Conservation (phyloP, 306 rosid genomes). For the Potentilla sterilis region DNA sequence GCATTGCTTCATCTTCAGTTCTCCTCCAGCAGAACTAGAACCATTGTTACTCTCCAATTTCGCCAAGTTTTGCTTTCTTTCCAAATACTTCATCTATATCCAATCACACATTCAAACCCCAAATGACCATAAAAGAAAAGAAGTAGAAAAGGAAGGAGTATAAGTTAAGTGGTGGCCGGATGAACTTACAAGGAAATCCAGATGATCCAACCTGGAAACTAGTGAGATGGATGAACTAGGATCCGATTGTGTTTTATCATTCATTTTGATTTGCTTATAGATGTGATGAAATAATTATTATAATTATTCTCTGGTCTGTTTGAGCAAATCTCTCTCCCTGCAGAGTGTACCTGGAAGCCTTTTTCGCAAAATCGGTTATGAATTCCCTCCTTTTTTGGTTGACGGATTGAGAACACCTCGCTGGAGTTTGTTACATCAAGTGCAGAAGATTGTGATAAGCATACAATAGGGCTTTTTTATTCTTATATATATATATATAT, state of each 20-base stretch:
- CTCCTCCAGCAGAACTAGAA: constrained; percentile 1
- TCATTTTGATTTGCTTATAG: constrained; percentile 29
- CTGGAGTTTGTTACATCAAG: constrained; percentile 44
- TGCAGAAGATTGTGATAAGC: constrained; percentile 15
- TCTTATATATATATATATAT: no score
- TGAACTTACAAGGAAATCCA: constrained; percentile 58
- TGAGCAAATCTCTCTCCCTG: background rate
- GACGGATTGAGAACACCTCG: constrained; percentile 26
- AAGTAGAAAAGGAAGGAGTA: background rate
- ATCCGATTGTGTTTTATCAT: constrained; percentile 26
- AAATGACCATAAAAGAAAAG: background rate
- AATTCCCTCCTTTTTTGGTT: constrained; percentile 35
- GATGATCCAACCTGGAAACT: constrained; percentile 67
- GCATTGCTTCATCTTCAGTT: constrained; percentile 22
- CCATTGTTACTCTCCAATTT: constrained; percentile 24
- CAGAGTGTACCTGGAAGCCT: background rate
- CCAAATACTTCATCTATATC: constrained; percentile 61
- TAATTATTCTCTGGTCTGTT: background rate
- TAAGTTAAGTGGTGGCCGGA: background rate
- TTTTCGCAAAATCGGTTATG: constrained; percentile 26
- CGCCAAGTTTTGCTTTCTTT: constrained; percentile 45
- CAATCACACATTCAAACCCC: background rate
- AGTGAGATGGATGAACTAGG: constrained; percentile 47
- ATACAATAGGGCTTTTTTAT: no score
- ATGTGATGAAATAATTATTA: background rate